Percentiles rank a stretch among this genome's conserved stretches.
Evolutionary conservation across 2,329 filamentous ascomycete genomes (phyloP).

Genomic region (Pseudovirgaria hyperparasitica): DNA sequence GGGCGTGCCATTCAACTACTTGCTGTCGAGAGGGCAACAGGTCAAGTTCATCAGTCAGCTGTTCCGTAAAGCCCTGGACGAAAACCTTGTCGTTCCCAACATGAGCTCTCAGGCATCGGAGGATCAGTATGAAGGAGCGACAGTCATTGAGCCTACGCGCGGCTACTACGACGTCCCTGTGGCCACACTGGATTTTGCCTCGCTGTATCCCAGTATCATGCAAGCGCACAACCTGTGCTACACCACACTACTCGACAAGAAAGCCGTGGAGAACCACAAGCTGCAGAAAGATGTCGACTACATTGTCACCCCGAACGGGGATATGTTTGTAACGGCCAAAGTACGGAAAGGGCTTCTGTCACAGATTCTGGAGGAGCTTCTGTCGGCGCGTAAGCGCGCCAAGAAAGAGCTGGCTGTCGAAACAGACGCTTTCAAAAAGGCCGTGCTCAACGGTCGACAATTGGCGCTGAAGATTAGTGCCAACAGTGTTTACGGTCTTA

Average conservation of each 20-base stretch:
- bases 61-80: slow-evolving; percentile 86
- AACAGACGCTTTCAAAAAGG: slow-evolving; percentile 94
- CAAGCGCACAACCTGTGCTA: slow-evolving; percentile 98
- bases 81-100: slow-evolving; percentile 90
- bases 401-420: slow-evolving; percentile 82
- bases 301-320: slow-evolving; percentile 87
- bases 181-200: slow-evolving; percentile 96
- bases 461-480: slow-evolving; percentile 91
- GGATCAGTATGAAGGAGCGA: slow-evolving; percentile 94
- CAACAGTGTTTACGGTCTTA: slow-evolving; percentile 95
- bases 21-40: slow-evolving; percentile 86
- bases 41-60: slow-evolving; percentile 96
- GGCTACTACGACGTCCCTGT: slow-evolving; percentile 93
- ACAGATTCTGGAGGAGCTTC: slow-evolving; percentile 88
- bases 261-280: slow-evolving; percentile 58
- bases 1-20: slow-evolving; percentile 90
- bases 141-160: slow-evolving; percentile 88
- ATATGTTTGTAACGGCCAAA: slow-evolving; percentile 81
- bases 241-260: slow-evolving; percentile 78
- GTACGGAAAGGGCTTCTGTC: slow-evolving; percentile 83
- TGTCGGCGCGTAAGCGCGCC: slow-evolving; percentile 85
- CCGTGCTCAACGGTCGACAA: slow-evolving; percentile 93
- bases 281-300: slow-evolving; percentile 88
- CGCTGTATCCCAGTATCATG: slow-evolving; percentile 96
- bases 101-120: slow-evolving; percentile 55